Conservation (phyloP, 192 early-diverging fungal species). For the Gryganskiella cystojenkinii region DNA sequence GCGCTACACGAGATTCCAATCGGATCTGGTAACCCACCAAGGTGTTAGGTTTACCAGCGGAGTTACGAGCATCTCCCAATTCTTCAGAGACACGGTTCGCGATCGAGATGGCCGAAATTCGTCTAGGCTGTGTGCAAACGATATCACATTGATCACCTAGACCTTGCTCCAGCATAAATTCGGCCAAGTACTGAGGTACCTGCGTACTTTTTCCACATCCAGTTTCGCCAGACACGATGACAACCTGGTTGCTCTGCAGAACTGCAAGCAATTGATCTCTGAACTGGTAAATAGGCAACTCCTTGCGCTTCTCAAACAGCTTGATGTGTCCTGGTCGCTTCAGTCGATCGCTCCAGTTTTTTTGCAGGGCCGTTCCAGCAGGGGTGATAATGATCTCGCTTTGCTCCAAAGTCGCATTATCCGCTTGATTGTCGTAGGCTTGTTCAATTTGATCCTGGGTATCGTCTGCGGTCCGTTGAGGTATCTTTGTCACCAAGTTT, state of each 20-base stretch:
- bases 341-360: slow-evolving; percentile 27
- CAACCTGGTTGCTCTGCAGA: slow-evolving; percentile 64
- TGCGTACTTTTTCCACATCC: slow-evolving; percentile 83
- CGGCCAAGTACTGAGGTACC: slow-evolving; percentile 82
- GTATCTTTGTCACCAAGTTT: slow-evolving; percentile 22
- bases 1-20: slow-evolving; percentile 63
- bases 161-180: slow-evolving; percentile 58
- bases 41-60: slow-evolving; percentile 60
- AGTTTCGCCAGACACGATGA: slow-evolving; percentile 85
- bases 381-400: slow-evolving; percentile 16
- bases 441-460: slow-evolving; percentile 4
- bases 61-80: slow-evolving; percentile 68
- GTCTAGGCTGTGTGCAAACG: slow-evolving; percentile 77
- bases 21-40: slow-evolving; percentile 84
- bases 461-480: background rate
- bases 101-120: slow-evolving; percentile 86
- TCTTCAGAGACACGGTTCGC: slow-evolving; percentile 80
- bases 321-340: slow-evolving; percentile 38
- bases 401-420: background rate
- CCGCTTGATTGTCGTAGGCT: background rate
- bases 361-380: slow-evolving; percentile 26
- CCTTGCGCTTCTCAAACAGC: slow-evolving; percentile 57
- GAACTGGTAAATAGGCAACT: slow-evolving; percentile 71
- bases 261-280: slow-evolving; percentile 65
- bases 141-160: slow-evolving; percentile 58